Evolutionary conservation across 768 basidiomycete genomes (phyloP), one percentile per base, ranked within the genome.

Genomic region (Lyophyllum atratum): DNA sequence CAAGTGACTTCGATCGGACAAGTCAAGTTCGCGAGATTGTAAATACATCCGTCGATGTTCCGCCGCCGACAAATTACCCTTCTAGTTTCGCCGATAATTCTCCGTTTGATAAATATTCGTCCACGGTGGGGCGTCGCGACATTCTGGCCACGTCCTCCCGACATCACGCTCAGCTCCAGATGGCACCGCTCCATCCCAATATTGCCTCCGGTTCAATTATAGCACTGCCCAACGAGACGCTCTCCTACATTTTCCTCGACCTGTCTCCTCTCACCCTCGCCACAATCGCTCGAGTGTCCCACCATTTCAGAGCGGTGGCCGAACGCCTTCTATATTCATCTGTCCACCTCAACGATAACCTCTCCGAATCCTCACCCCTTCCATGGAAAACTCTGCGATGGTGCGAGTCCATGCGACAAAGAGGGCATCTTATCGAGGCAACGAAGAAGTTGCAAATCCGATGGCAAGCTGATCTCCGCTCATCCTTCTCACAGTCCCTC

Each of bases 321-420:
- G 85, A 86, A 67, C 81, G 81, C 54, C 64, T 83, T 21, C 80
- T 88, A 33, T 87, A 87, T 66, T 69, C 84, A 11, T 75, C 76
- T 50, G 73, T 86, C 58, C 61, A 62, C 58, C 76, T 88, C 59
- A 70, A 67, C 52, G 86, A 87, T 61, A 55, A 65, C 25, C 67
- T 86, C 49, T 74, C 78, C 5, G 69, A 71, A 46, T 61, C 75
- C 12, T 73, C 76, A 4, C 76, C 78, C 21, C 55, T 69, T 12
- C 81, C 78, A 2, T 66, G 65, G 58, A 74, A 69, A 44, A 85
- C 84, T 0, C 66, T 78, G 2, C 70, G 72, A 57, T 86, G 83
- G 75, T 85, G 81, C 67, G 63, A 78, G 42, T 81, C 85, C 26
- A 74, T 87, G 69, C 67, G 74, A 5, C 62, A 65, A 3, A 73